Conservation (phyloP, 495 filamentous ascomycete genomes). For the Aspergillus kassunensis region DNA sequence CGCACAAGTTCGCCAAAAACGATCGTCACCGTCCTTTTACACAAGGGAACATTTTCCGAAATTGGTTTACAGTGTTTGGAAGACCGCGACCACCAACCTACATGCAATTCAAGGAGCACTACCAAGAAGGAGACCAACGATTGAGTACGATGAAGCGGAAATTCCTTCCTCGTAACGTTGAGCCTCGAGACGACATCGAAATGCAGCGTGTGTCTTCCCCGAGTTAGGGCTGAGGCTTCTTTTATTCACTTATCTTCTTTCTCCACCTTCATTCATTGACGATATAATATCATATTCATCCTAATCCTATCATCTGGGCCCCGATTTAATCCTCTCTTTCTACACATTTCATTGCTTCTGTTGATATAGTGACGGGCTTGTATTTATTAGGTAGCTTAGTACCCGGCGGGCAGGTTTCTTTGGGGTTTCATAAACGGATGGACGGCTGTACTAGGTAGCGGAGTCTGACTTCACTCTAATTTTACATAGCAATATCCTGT, state of each 20-base stretch:
- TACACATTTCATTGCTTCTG: constrained; percentile 4
- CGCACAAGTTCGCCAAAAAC: constrained; percentile 86
- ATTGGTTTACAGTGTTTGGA: constrained; percentile 77
- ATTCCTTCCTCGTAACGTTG: constrained; percentile 46
- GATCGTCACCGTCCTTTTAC: constrained; percentile 90
- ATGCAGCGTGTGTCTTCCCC: constrained; percentile 50
- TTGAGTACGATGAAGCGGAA: constrained; percentile 62
- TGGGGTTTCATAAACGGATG: constrained; percentile 2
- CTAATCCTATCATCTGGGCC: not conserved
- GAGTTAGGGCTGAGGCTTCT: constrained; percentile 9
- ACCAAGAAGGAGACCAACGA: constrained; percentile 79
- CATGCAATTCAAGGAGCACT: constrained; percentile 75
- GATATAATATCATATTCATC: constrained; percentile 6
- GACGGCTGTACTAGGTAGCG: constrained; percentile 2
- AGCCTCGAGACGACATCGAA: constrained; percentile 55
- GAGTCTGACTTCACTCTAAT: not conserved
- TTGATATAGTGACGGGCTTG: constrained; percentile 6
- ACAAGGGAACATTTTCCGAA: constrained; percentile 69
- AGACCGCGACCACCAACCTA: constrained; percentile 87
- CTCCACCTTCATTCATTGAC: not conserved
- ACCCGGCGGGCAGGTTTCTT: not conserved
- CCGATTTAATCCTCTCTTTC: constrained; percentile 3
- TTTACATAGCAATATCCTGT: too few species aligned
- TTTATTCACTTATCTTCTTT: constrained; percentile 7
- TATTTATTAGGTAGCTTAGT: constrained; percentile 6